phyloP scores from a whole-genome alignment of 257 asterid species.

The Anisodus acutangulus region DNA sequence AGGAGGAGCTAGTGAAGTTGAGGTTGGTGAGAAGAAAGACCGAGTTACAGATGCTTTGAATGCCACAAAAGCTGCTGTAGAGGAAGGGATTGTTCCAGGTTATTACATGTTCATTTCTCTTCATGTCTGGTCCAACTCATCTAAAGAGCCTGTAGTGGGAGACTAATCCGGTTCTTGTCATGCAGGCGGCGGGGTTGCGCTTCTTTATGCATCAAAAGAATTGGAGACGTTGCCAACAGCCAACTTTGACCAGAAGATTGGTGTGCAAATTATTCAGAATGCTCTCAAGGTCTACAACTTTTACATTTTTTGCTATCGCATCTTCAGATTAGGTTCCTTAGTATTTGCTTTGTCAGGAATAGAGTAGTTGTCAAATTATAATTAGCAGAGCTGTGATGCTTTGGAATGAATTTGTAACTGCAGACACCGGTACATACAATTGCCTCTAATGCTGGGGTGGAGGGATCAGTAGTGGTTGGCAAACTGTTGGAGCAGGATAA shows the following conservation, averaged over 20 bases:
- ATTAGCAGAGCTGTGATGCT: not conserved
- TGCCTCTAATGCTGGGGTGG: constrained; percentile 64
- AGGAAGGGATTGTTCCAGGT: constrained; percentile 69
- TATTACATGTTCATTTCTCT: not conserved
- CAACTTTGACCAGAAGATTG: constrained; percentile 55
- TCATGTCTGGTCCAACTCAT: not conserved
- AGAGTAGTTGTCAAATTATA: not conserved
- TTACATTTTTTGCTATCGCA: not conserved
- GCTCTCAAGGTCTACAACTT: constrained; percentile 50
- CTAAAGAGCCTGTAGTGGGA: not conserved
- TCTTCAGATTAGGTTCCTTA: not conserved
- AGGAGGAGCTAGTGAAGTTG: constrained; percentile 68
- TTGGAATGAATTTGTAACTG: constrained; percentile 25
- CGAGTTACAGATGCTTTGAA: constrained; percentile 64
- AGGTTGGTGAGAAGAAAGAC: constrained; percentile 63
- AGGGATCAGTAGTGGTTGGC: constrained; percentile 48
- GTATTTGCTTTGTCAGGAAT: not conserved
- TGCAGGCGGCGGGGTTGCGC: constrained; percentile 57
- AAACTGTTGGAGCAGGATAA: constrained; percentile 58
- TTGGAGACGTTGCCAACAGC: constrained; percentile 48
- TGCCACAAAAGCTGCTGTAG: constrained; percentile 67
- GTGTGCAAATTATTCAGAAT: constrained; percentile 57
- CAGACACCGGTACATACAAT: constrained; percentile 61
- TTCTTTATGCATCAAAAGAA: constrained; percentile 55
- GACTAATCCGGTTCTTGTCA: not conserved